Conservation (phyloP, 139 green algal genomes). For the Astrephomene gubernaculifera region DNA sequence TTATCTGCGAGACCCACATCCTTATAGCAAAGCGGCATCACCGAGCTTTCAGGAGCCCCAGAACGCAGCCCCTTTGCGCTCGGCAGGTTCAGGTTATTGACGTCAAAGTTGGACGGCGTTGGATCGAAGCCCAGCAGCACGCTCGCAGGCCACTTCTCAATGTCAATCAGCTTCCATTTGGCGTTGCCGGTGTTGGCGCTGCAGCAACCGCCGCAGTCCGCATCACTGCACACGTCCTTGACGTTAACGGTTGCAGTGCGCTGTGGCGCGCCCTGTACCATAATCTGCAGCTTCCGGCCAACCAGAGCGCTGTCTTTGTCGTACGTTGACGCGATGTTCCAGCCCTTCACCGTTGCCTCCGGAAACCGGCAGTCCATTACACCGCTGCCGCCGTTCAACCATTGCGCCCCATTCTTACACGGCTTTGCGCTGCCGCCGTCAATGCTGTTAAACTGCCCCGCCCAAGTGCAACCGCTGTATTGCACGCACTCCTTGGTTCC, state of each 20-base stretch:
- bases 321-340: constrained; percentile 32
- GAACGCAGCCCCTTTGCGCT: not conserved
- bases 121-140: constrained; percentile 38
- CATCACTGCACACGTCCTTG: constrained; percentile 16
- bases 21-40: constrained; percentile 52
- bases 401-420: not conserved
- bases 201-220: constrained; percentile 46
- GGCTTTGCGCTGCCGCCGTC: not conserved
- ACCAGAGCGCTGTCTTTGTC: not conserved
- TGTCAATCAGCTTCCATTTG: constrained; percentile 14
- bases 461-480: constrained; percentile 29
- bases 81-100: constrained; percentile 28
- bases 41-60: constrained; percentile 5
- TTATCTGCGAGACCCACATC: no score
- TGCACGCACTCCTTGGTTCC: not conserved
- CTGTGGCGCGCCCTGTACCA: not conserved
- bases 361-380: constrained; percentile 29
- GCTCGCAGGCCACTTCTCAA: constrained; percentile 46
- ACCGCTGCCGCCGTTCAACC: not conserved
- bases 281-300: constrained; percentile 3
- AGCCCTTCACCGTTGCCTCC: not conserved
- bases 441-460: not conserved
- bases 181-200: constrained; percentile 26
- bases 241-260: constrained; percentile 14
- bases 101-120: not conserved